Percentiles rank a stretch among this genome's conserved stretches.
Evolutionary conservation across 352 stramenopile genomes (phyloP).

Genomic region (Globisporangium spinosum): DNA sequence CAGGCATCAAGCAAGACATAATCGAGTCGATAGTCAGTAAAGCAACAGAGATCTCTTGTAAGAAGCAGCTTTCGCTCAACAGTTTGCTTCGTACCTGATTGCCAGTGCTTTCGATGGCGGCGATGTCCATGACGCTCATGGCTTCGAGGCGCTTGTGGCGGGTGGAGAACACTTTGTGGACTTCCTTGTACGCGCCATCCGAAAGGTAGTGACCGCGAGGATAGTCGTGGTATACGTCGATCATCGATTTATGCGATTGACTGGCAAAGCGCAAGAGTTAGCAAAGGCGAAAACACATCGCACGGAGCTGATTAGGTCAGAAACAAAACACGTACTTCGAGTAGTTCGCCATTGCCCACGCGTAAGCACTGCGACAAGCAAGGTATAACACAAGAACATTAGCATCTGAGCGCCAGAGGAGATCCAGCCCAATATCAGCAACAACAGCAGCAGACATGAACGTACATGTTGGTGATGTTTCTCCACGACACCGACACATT

Average conservation of each 20-base stretch:
- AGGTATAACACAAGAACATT: constrained; percentile 5
- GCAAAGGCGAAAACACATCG: neutral
- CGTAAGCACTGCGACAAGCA: constrained; percentile 32
- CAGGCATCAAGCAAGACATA: neutral
- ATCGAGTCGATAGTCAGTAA: neutral
- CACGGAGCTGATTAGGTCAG: neutral
- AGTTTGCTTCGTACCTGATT: constrained; percentile 65
- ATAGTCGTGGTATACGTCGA: constrained; percentile 44
- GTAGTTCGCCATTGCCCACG: constrained; percentile 52
- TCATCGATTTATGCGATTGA: constrained; percentile 28
- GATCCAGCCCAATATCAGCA: neutral
- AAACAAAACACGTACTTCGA: constrained; percentile 30
- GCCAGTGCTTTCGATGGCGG: constrained; percentile 75
- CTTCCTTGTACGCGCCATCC: constrained; percentile 86
- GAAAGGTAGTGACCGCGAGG: constrained; percentile 75
- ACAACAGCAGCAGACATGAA: neutral
- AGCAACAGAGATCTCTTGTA: neutral
- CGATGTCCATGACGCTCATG: constrained; percentile 92
- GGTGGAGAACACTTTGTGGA: constrained; percentile 81
- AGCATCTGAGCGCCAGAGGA: neutral
- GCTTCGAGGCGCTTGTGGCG: constrained; percentile 59
- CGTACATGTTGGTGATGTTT: constrained; percentile 43
- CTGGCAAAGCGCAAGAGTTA: constrained; percentile 3
- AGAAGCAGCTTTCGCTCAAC: neutral
- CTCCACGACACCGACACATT: constrained; percentile 48